Conservation (phyloP, 768 basidiomycete genomes). For the Tylopilus cervinicoccineus region DNA sequence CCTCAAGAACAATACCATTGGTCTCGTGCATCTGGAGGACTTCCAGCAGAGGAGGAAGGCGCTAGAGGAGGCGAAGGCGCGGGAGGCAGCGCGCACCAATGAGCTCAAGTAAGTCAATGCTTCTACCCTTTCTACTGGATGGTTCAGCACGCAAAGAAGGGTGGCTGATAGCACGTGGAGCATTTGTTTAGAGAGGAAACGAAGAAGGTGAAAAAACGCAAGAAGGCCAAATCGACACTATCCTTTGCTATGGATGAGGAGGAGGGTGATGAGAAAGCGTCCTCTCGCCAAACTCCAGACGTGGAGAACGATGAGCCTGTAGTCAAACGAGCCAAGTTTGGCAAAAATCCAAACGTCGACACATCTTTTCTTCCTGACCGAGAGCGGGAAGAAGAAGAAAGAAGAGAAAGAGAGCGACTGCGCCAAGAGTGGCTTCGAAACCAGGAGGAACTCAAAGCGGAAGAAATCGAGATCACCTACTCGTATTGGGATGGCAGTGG, state of each 20-base stretch:
- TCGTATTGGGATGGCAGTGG: slow-evolving; percentile 99
- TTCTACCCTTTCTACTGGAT: slow-evolving; percentile 3
- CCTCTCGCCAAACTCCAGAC: slow-evolving; percentile 37
- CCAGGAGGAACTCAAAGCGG: slow-evolving; percentile 65
- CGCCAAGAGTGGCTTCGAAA: slow-evolving; percentile 82
- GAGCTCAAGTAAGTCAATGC: slow-evolving; percentile 76
- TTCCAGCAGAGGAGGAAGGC: slow-evolving; percentile 88
- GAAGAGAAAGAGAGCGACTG: slow-evolving; percentile 82
- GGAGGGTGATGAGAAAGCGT: slow-evolving; percentile 43
- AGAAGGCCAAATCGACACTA: slow-evolving; percentile 85
- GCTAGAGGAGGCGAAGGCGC: slow-evolving; percentile 85
- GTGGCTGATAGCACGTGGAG: slow-evolving; percentile 77
- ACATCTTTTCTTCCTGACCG: slow-evolving; percentile 98
- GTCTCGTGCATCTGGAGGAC: slow-evolving; percentile 87
- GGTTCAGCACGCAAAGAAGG: slow-evolving; percentile 24
- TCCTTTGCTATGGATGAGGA: slow-evolving; percentile 91
- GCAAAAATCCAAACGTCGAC: slow-evolving; percentile 95
- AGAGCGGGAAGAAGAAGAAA: slow-evolving; percentile 92
- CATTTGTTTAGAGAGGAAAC: slow-evolving; percentile 81
- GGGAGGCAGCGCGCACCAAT: slow-evolving; percentile 80
- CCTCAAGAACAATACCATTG: slow-evolving; percentile 87
- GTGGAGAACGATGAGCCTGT: slow-evolving; percentile 43
- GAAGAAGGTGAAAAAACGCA: slow-evolving; percentile 88
- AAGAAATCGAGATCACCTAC: slow-evolving; percentile 87
- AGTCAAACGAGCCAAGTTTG: slow-evolving; percentile 71